phyloP scores from a whole-genome alignment of 345 rosid genomes.

The Boechera divaricarpa region DNA sequence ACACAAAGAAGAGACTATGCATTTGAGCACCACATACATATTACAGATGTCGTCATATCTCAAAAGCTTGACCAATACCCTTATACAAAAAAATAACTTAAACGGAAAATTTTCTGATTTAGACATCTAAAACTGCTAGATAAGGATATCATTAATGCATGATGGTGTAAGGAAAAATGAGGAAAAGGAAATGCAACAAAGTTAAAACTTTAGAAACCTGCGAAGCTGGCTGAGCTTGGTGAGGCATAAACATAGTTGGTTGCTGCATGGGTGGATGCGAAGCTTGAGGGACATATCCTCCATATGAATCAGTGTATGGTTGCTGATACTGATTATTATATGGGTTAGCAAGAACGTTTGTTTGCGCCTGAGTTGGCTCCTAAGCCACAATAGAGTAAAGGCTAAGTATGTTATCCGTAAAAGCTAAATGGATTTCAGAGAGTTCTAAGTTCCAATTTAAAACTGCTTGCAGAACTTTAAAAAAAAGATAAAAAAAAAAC shows the following conservation, averaged over 20 bases:
- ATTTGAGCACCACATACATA: slow-evolving; percentile 10
- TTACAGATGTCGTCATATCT: slow-evolving; percentile 12
- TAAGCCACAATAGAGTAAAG: slow-evolving; percentile 43
- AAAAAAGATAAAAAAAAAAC: not conserved
- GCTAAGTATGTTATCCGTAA: slow-evolving; percentile 19
- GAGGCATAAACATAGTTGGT: slow-evolving; percentile 72
- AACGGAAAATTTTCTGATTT: slow-evolving; percentile 27
- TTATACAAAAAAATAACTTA: slow-evolving; percentile 12
- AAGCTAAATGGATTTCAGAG: slow-evolving; percentile 20
- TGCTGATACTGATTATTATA: slow-evolving; percentile 72
- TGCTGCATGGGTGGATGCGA: slow-evolving; percentile 52
- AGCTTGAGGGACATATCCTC: slow-evolving; percentile 58
- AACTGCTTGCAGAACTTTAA: not conserved
- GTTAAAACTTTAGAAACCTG: slow-evolving; percentile 58
- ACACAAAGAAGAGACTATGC: slow-evolving; percentile 17
- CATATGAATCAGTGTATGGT: slow-evolving; percentile 52
- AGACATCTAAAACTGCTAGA: slow-evolving; percentile 35
- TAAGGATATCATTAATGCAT: slow-evolving; percentile 21
- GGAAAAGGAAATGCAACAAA: slow-evolving; percentile 24
- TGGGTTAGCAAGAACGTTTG: slow-evolving; percentile 53
- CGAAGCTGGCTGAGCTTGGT: slow-evolving; percentile 60
- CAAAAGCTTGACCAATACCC: slow-evolving; percentile 24
- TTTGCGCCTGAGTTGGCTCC: slow-evolving; percentile 48
- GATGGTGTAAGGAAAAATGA: slow-evolving; percentile 11
- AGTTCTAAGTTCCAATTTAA: slow-evolving; percentile 24